Conservation (phyloP, 2,329 filamentous ascomycete genomes). For the Pseudopithomyces maydicus region DNA sequence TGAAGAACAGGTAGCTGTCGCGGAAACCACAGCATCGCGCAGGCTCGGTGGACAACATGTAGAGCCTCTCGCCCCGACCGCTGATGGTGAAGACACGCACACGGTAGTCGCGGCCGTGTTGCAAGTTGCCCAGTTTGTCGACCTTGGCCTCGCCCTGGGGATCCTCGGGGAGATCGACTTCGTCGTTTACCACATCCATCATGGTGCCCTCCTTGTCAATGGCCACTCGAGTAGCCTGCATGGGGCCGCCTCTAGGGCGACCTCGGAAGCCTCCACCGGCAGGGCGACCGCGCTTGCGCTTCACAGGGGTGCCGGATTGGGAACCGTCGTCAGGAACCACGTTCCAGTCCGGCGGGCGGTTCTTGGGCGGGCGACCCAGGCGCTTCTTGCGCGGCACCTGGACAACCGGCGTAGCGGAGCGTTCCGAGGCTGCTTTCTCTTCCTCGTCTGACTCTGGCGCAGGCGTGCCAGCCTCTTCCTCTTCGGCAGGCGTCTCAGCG, state of each 20-base stretch:
- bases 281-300: slow-evolving; percentile 56
- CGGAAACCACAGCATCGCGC: slow-evolving; percentile 96
- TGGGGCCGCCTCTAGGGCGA: slow-evolving; percentile 71
- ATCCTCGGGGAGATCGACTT: slow-evolving; percentile 87
- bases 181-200: slow-evolving; percentile 88
- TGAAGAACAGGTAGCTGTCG: slow-evolving; percentile 98
- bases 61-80: slow-evolving; percentile 81
- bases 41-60: slow-evolving; percentile 98
- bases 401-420: slow-evolving; percentile 50
- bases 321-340: slow-evolving; percentile 57
- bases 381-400: slow-evolving; percentile 73
- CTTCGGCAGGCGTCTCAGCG: slow-evolving; percentile 50
- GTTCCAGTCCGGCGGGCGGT: slow-evolving; percentile 76
- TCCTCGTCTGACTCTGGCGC: slow-evolving; percentile 56
- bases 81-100: slow-evolving; percentile 93
- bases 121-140: slow-evolving; percentile 82
- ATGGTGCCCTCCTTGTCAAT: slow-evolving; percentile 94
- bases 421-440: slow-evolving; percentile 53
- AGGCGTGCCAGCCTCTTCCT: slow-evolving; percentile 51
- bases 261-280: slow-evolving; percentile 69
- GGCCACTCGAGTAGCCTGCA: slow-evolving; percentile 79
- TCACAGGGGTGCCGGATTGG: slow-evolving; percentile 55
- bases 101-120: slow-evolving; percentile 86
- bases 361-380: slow-evolving; percentile 85
- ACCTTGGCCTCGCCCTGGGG: slow-evolving; percentile 91